Base-by-base conservation (phyloP, 208 protist species). In the Leishmania lainsoni region DNA sequence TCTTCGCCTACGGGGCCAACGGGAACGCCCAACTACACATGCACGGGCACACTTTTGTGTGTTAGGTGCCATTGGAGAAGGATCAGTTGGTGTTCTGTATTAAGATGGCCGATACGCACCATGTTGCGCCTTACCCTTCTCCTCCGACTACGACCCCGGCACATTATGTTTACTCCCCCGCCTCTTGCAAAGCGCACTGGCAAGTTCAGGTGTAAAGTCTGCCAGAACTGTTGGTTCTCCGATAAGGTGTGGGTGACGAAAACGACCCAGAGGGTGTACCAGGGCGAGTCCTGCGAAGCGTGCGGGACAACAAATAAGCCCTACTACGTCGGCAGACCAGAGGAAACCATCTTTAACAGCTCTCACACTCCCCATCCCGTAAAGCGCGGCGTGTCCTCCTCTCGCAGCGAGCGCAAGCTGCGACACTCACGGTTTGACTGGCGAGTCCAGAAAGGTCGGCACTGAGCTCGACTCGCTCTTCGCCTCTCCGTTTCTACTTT, bases 151-250 rank as follows among this genome's bases (percentile, higher is more conserved):
- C 86, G 95, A 72, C 95, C 95, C 48, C 85, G 95, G n/a, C 90
- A 96, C 79, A 96, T 98, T 48, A 94, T 94, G 89, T 98, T 94
- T 84, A 97, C 93, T 0, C 93, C 95, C 0, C 95, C 95, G 14
- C 95, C 95, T 29, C 91, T 98, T 14, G 81, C 88, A 16, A 85
- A 87, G 72, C 89, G 95, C 45, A 84, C 76, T 6, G 95, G 93
- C 10, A 84, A 89, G 45, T 98, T 98, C 78, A 87, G 84, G 26
- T 98, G 95, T 73, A 81, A 87, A 5, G 70, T 85, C 35, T 98
- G 95, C 81, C 63, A 88, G 14, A 65, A 87, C 79, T 54, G n/a
- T 6, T 98, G 95, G 93, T 81, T 83, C 29, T 97, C 93, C 12
- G 81, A 91, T 42, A 84, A 89, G 75, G 91, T 98, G 48, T 98